Base-by-base conservation (phyloP, 2,329 filamentous ascomycete species). In the Sporothrix inflata region DNA sequence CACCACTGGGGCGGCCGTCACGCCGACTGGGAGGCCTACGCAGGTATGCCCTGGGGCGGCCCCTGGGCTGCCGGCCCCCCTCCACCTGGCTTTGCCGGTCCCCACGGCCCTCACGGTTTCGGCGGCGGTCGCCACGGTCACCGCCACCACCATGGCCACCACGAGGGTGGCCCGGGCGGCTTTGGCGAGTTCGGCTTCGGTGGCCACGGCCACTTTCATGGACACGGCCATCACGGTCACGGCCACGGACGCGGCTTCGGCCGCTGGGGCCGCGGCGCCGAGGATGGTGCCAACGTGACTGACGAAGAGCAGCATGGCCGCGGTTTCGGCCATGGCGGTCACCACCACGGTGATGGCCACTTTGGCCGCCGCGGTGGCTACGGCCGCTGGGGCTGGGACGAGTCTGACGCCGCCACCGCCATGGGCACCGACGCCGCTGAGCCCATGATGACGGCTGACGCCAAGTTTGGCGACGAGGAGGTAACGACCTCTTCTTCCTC, bases 381-480 rank as follows among this genome's bases (percentile, higher is more conserved):
- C 11, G 69, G 69, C 12, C 30, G 30, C 45, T 53, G 69, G 69
- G 69, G 45, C 30, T 53, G 60, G 60, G 49, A 71, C 57, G 70
- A 66, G n/a, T 53, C 66, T 67, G 73, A 51, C 65, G 74, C 27
- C 69, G 75, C 65, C 60, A 72, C 69, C 57, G 73, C 27, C 60
- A 69, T 40, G 74, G 73, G 19, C 66, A 72, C 9, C 71, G 71
- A 60, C 72, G 76, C 9, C 72, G 71, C 51, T 57, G 74, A 45
- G 45, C 51, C 57, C 42, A 51, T 70, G 69, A 69, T 40, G 57
- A 74, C 74, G 38, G 75, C 74, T 4, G 51, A 70, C 40, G 57
- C 47, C 69, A 73, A 57, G 71, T 68, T 34, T 21, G 69, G 49
- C 38, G 73, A 75, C 14, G 68, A 70, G 21, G 55, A 47, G 8